Evolutionary conservation across 139 green algal species (phyloP).

Genomic region (Gonium pectorale): DNA sequence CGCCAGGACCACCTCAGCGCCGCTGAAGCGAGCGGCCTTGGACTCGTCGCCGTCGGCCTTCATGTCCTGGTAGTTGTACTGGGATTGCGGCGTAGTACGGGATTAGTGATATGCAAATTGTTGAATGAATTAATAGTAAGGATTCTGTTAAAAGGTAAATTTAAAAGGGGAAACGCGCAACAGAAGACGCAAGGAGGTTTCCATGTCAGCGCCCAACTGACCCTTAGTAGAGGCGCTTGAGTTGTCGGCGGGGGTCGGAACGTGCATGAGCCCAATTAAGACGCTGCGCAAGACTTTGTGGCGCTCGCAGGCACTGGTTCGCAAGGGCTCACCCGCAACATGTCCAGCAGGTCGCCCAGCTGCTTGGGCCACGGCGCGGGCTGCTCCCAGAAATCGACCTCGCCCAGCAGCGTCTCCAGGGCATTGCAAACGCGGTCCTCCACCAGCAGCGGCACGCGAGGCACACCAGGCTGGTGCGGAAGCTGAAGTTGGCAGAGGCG

Average conservation of each 20-base stretch:
- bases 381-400: conserved; percentile 71
- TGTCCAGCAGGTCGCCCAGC: conserved; percentile 34
- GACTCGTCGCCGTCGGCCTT: not conserved
- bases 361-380: not conserved
- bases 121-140: no score
- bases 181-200: no score
- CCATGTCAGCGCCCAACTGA: no score
- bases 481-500: not conserved
- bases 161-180: no score
- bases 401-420: conserved; percentile 65
- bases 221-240: no score
- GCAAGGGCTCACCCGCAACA: conserved; percentile 25
- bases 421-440: conserved; percentile 62
- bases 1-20: conserved; percentile 22
- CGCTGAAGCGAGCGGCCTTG: not conserved
- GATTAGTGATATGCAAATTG: no score
- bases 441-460: conserved; percentile 24
- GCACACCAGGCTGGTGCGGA: conserved; percentile 34
- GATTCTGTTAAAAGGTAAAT: no score
- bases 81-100: no score
- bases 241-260: no score
- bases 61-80: conserved; percentile 10
- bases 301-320: no score
- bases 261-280: no score
- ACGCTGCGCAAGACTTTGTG: no score